These are phyloP conservation scores for Tylopilus rubrobrunneus DNA, from an alignment of 768 basidiomycete species.

Conservation along the genomic window DNA sequence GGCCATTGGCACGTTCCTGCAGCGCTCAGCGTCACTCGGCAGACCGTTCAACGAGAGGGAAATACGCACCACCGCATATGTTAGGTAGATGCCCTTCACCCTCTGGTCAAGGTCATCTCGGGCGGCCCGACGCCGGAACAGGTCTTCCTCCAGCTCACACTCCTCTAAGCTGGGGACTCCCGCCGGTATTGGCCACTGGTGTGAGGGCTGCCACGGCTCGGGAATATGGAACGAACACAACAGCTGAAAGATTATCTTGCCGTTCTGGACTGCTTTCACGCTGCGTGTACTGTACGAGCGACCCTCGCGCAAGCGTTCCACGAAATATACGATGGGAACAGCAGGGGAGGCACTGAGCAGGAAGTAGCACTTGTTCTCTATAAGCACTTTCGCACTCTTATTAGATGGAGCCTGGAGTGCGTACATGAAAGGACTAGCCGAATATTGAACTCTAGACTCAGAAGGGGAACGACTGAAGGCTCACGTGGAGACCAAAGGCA, in stretches of 20 bases:
- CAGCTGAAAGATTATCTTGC: slow-evolving; percentile 56
- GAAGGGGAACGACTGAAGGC: slow-evolving; percentile 23
- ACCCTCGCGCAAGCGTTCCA: slow-evolving; percentile 73
- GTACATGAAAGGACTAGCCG: slow-evolving; percentile 64
- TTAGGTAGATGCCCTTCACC: slow-evolving; percentile 31
- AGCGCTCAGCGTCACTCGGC: slow-evolving; percentile 26
- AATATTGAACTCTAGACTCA: neutral
- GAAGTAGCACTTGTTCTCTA: slow-evolving; percentile 66
- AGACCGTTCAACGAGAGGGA: slow-evolving; percentile 12
- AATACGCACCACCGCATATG: slow-evolving; percentile 24
- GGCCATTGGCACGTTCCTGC: slow-evolving; percentile 66
- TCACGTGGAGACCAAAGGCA: slow-evolving; percentile 66
- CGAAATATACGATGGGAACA: slow-evolving; percentile 72
- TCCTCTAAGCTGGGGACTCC: slow-evolving; percentile 51
- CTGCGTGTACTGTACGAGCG: slow-evolving; percentile 66
- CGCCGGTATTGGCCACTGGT: slow-evolving; percentile 68
- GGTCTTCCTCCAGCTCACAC: slow-evolving; percentile 56
- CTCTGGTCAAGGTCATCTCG: slow-evolving; percentile 32
- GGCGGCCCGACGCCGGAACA: slow-evolving; percentile 25
- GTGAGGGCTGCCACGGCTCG: slow-evolving; percentile 68
- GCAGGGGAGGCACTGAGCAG: slow-evolving; percentile 69
- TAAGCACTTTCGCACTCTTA: slow-evolving; percentile 3
- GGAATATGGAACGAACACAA: slow-evolving; percentile 81
- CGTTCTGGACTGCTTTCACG: slow-evolving; percentile 56
- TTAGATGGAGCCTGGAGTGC: slow-evolving; percentile 19